These are phyloP conservation scores for Theobroma grandiflorum DNA, from an alignment of 441 rosid genomes.

Conservation along the genomic window DNA sequence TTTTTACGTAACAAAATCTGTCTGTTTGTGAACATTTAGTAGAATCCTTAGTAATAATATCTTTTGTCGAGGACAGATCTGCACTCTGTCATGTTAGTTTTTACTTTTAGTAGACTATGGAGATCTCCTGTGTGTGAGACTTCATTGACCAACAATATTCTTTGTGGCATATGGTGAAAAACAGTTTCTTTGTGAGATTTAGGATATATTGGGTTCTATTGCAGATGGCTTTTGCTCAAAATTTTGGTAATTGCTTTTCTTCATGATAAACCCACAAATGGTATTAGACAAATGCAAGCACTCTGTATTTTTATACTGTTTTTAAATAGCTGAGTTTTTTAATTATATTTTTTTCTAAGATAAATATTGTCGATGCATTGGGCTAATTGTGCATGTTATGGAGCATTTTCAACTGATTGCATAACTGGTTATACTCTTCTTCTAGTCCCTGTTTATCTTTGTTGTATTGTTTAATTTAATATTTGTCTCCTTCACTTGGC, in stretches of 20 bases:
- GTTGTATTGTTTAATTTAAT: background rate
- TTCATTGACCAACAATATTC: background rate
- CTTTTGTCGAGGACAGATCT: background rate
- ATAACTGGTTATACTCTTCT: background rate
- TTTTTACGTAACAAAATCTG: conserved; percentile 10
- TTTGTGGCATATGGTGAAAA: background rate
- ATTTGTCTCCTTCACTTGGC: background rate
- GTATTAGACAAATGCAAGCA: background rate
- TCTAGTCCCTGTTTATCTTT: conserved; percentile 13
- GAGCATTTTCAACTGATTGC: conserved; percentile 5
- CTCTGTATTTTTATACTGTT: background rate
- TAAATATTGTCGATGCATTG: background rate
- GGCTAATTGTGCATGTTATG: background rate
- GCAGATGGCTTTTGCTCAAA: background rate
- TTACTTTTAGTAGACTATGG: background rate
- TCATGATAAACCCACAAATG: background rate
- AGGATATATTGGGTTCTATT: conserved; percentile 12
- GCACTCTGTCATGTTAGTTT: background rate
- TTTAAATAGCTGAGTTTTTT: background rate
- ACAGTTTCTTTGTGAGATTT: conserved; percentile 1
- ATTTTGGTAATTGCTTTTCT: background rate
- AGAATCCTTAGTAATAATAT: background rate
- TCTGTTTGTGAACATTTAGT: background rate
- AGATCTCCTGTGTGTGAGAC: background rate
- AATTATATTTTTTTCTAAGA: background rate